These are phyloP conservation scores for Durio zibethinus DNA, from an alignment of 345 rosid species.

Conservation along the genomic window DNA sequence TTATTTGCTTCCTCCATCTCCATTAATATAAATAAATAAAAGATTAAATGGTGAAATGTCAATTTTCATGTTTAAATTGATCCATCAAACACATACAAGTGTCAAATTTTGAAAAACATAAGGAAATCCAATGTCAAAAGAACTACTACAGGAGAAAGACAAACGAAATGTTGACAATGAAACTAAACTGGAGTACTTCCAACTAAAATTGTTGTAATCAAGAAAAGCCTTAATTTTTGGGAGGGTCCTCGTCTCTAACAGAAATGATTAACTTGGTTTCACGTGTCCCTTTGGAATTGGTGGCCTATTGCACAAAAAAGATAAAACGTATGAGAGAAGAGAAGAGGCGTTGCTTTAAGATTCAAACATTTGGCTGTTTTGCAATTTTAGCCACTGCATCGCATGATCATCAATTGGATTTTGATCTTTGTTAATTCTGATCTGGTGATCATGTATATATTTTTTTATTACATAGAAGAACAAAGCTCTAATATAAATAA, in stretches of 20 bases:
- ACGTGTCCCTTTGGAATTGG: conserved; percentile 1
- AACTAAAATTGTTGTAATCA: background rate
- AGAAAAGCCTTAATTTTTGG: background rate
- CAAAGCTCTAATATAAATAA: too few relatives aligned
- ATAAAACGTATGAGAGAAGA: background rate
- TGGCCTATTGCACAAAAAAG: background rate
- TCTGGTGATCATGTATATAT: too few relatives aligned
- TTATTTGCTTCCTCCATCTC: background rate
- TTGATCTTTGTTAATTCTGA: background rate
- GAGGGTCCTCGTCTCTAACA: background rate
- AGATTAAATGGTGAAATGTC: background rate
- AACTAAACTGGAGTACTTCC: too few relatives aligned
- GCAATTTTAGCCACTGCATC: background rate
- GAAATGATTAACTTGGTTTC: background rate
- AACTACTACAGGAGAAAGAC: background rate
- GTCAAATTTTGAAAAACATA: background rate
- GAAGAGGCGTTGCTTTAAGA: background rate
- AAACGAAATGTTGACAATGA: background rate
- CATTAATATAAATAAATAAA: background rate
- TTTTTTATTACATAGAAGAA: too few relatives aligned
- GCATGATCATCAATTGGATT: background rate
- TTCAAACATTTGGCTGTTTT: background rate
- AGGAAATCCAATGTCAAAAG: background rate
- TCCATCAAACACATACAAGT: background rate
- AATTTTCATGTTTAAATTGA: background rate